Evolutionary conservation across 1,284 basidiomycete genomes (phyloP).

Genomic region (Abortiporus biennis): DNA sequence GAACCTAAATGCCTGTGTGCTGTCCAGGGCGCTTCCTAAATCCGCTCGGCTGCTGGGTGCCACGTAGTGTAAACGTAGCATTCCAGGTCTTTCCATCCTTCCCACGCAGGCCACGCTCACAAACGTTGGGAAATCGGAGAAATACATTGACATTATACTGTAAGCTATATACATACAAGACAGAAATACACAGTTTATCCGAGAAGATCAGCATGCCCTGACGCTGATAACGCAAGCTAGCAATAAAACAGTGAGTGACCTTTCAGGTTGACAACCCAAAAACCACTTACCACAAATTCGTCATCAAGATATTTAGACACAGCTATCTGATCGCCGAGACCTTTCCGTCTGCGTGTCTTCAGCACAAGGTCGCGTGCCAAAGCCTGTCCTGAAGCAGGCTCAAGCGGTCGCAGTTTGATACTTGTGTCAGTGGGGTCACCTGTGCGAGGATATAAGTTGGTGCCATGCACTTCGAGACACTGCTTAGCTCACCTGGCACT

Average conservation of each 20-base stretch:
- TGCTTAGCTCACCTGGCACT: constrained; percentile 69
- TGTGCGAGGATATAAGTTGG: constrained; percentile 25
- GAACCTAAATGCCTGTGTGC: constrained; percentile 9
- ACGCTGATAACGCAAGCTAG: constrained; percentile 83
- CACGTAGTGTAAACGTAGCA: constrained; percentile 49
- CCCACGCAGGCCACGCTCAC: constrained; percentile 20
- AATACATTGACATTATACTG: constrained; percentile 7
- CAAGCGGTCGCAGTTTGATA: constrained; percentile 92
- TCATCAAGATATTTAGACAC: constrained; percentile 94
- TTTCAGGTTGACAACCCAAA: constrained; percentile 17
- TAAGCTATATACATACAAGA: constrained; percentile 12
- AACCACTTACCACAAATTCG: constrained; percentile 73
- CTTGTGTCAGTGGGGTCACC: constrained; percentile 95
- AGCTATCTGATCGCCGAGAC: constrained; percentile 88
- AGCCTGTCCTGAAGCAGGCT: constrained; percentile 94
- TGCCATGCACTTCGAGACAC: too few species aligned
- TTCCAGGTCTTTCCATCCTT: constrained; percentile 26
- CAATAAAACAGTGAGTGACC: constrained; percentile 11
- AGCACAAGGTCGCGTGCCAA: constrained; percentile 90
- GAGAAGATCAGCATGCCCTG: constrained; percentile 84
- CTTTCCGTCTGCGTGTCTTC: constrained; percentile 95
- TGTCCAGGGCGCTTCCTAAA: constrained; percentile 25
- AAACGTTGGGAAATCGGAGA: not conserved
- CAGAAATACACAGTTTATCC: constrained; percentile 37
- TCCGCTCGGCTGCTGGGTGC: constrained; percentile 30